Base-by-base conservation (phyloP, 169 alveolate species). In the Plasmodium falciparum region DNA sequence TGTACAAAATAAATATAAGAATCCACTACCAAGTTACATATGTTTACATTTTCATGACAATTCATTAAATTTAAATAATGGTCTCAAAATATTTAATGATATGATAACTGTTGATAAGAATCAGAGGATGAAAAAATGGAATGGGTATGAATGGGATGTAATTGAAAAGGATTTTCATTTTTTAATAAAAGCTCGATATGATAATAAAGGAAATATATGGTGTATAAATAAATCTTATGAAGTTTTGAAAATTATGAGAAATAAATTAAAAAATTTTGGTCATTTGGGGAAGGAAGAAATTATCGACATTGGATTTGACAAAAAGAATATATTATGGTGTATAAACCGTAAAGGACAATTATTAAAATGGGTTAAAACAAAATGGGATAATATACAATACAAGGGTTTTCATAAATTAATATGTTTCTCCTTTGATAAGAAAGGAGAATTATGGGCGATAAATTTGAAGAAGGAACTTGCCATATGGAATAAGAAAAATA, bases 111-210 rank as follows among this genome's bases (percentile, higher is more conserved):
- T 86, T 49, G 92, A 86, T 50, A 86, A 22, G 73, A 72, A 71
- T 43, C 24, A 63, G 29, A 43, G 45, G 33, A 20, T 86, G 8
- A 86, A 54, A 86, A 59, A 47, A 56, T 86, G 92, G 92, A 86
- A 86, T 86, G 92, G 92, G 22, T 86, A 47, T 86, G 88, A 86
- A 59, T 86, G 92, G 92, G 65, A 47, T 17, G 61, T 56, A 72
- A 43, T 86, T 7, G 75, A 72, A 49, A 63, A 52, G 7, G 33
- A 62, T 62, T 73, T 59, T 65, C 17, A 61, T 71, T 86, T 86
- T 86, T 63, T 86, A 22, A 59, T 52, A 12, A 86, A 39, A 65
- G 88, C 88, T n/a, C 71, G 88, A 72, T 86, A 86, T 86, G 92
- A 86, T 47, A 72, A 72, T 86, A 20, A 61, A 54, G 92, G 92